phyloP scores from a whole-genome alignment of 768 basidiomycete species.

The Mycena kentingensis region DNA sequence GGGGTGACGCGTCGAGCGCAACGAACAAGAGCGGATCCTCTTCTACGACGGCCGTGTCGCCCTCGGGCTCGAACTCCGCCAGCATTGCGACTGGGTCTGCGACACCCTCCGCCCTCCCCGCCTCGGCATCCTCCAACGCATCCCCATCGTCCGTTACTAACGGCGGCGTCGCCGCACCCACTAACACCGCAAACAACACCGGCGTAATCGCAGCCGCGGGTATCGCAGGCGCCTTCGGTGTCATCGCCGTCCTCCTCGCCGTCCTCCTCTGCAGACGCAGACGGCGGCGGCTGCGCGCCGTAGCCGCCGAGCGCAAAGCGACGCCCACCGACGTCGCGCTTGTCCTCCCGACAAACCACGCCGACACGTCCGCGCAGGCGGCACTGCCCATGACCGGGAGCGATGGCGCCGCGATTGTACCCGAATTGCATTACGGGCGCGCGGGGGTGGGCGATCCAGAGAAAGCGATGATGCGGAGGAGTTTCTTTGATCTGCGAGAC shows the following conservation, averaged over 20 bases:
- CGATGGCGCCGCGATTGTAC: neutral
- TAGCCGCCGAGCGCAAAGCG: neutral
- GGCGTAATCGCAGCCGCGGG: neutral
- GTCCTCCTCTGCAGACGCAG: neutral
- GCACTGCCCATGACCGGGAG: neutral
- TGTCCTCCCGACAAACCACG: neutral
- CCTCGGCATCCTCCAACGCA: neutral
- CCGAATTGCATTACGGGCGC: neutral
- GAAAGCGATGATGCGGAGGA: neutral
- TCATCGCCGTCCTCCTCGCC: neutral
- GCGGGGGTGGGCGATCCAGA: neutral
- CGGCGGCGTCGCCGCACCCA: neutral
- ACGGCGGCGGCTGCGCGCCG: neutral
- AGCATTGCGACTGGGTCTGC: too few species aligned
- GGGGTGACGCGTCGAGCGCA: neutral
- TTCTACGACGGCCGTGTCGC: too few species aligned
- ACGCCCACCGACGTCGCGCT: neutral
- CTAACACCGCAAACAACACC: neutral
- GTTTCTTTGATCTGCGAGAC: neutral
- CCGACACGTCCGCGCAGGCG: neutral
- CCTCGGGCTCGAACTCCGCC: too few species aligned
- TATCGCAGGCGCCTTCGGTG: neutral
- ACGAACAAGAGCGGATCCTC: too few species aligned
- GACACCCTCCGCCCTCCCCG: too few species aligned
- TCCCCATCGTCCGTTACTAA: neutral